Evolutionary conservation across 2,329 filamentous ascomycete genomes (phyloP).

Genomic region (Sporothrix schenckii): DNA sequence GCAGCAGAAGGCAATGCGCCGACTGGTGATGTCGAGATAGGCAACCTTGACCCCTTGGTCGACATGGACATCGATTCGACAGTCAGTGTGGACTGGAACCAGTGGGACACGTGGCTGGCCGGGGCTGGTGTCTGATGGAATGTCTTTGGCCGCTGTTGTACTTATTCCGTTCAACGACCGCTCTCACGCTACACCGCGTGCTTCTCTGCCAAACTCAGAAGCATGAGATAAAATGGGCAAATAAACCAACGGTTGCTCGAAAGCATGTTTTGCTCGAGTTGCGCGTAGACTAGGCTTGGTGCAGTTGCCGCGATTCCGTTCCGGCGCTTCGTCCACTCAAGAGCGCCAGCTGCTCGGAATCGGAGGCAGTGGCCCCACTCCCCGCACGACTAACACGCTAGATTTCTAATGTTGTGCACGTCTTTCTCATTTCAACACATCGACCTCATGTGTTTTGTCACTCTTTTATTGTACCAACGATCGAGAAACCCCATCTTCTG

Average conservation of each 20-base stretch:
- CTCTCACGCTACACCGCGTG: too few relatives aligned
- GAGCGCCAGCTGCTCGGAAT: not conserved
- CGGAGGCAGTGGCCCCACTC: conserved; percentile 4
- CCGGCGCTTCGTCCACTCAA: not conserved
- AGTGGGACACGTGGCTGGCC: conserved; percentile 3
- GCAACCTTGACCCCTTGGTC: not conserved
- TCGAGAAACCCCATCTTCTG: too few relatives aligned
- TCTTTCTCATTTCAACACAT: too few relatives aligned
- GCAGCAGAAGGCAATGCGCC: not conserved
- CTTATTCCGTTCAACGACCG: too few relatives aligned
- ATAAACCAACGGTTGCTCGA: too few relatives aligned
- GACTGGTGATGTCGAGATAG: not conserved
- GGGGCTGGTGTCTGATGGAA: not conserved
- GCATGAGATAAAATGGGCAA: not conserved
- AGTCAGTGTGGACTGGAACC: conserved; percentile 1
- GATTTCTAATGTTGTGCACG: not conserved
- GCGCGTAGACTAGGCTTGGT: too few relatives aligned
- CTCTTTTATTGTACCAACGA: too few relatives aligned
- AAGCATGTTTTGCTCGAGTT: too few relatives aligned
- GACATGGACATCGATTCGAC: not conserved
- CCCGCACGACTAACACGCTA: conserved; percentile 13
- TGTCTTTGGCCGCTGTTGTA: not conserved
- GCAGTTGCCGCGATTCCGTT: conserved; percentile 14
- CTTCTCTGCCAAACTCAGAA: not conserved
- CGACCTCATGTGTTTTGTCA: not conserved